Evolutionary conservation across 257 asterid genomes (phyloP), one percentile per base, ranked within the genome.

Genomic region (Echites panduratus): DNA sequence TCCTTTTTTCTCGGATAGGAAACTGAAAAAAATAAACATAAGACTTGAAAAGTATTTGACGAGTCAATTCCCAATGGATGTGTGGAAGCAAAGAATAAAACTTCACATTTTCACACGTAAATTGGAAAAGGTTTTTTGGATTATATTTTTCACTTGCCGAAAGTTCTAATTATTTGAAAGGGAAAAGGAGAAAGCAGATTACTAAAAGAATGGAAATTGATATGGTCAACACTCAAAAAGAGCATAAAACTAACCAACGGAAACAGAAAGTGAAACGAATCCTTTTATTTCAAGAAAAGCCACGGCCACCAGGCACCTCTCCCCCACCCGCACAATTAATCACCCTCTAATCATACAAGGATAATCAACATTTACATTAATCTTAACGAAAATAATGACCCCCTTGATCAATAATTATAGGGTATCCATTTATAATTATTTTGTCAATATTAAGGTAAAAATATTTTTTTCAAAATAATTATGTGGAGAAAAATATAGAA

Each of bases 211-310:
- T 32, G 50, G 20, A 48, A 32, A 26, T n/a, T 56, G 74, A 81
- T 58, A 72, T 65, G 85, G 87, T 82, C 87, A 83, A 86, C 58
- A 68, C 75, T 61, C 75, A 73, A 57, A 45, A 26, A 43, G 9
- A 53, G 58, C 68, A 66, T 41, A 75, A 61, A 75, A 53, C 67
- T 13, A 71, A 66, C 12, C 38, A 65, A 79, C 76, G 76, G 79
- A 70, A 70, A 58, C 74, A 77, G 73, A 72, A 76, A 54, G 81
- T 27, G 84, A 71, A 65, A 72, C 27, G 86, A 82, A 83, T 83
- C 81, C 83, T 77, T 83, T 79, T 44, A 74, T 80, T 79, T 79
- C 73, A 83, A 85, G 87, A 72, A 87, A 85, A 73, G 80, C 73
- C 84, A 77, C 79, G 20, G 20, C 12, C 8, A 22, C 64, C 44